Conservation (phyloP, 2,329 filamentous ascomycete genomes). For the Cladosporium sp. region DNA sequence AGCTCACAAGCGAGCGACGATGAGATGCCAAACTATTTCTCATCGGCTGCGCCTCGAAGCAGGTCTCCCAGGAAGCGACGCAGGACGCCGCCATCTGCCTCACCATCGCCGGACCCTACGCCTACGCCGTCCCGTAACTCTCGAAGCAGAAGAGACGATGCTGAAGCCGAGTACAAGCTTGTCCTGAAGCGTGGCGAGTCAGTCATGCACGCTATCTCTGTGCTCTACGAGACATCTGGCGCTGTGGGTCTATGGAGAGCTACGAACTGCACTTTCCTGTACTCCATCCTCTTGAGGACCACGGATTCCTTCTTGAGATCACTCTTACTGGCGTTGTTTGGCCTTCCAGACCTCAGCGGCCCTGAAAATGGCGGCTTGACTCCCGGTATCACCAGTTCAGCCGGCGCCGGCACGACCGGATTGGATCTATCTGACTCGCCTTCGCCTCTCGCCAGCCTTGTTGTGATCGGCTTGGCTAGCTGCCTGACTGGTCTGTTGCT, state of each 20-base stretch:
- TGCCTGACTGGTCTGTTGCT: slow-evolving; percentile 72
- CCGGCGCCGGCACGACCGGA: slow-evolving; percentile 43
- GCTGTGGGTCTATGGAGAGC: slow-evolving; percentile 92
- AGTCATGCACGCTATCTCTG: slow-evolving; percentile 76
- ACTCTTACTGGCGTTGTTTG: slow-evolving; percentile 82
- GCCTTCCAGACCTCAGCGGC: slow-evolving; percentile 75
- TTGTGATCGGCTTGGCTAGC: slow-evolving; percentile 63
- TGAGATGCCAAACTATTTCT: slow-evolving; percentile 70
- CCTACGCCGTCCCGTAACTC: slow-evolving; percentile 24
- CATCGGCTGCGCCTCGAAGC: slow-evolving; percentile 57
- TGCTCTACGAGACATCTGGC: slow-evolving; percentile 85
- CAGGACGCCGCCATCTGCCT: slow-evolving; percentile 24
- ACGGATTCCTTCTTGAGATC: slow-evolving; percentile 90
- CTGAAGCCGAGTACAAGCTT: slow-evolving; percentile 51
- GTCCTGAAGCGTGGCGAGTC: slow-evolving; percentile 71
- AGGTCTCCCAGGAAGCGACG: slow-evolving; percentile 39
- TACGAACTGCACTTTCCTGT: slow-evolving; percentile 87
- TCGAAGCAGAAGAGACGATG: slow-evolving; percentile 18
- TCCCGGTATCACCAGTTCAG: slow-evolving; percentile 46
- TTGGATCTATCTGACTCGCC: slow-evolving; percentile 77
- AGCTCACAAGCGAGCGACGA: slow-evolving; percentile 42
- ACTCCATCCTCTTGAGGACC: slow-evolving; percentile 78
- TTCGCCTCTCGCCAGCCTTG: slow-evolving; percentile 74
- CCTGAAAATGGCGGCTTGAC: slow-evolving; percentile 67
- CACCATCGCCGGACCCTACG: slow-evolving; percentile 25